Evolutionary conservation across 2,329 filamentous ascomycete genomes (phyloP), one percentile per base, ranked within the genome.

Genomic region (Clonostachys solani): DNA sequence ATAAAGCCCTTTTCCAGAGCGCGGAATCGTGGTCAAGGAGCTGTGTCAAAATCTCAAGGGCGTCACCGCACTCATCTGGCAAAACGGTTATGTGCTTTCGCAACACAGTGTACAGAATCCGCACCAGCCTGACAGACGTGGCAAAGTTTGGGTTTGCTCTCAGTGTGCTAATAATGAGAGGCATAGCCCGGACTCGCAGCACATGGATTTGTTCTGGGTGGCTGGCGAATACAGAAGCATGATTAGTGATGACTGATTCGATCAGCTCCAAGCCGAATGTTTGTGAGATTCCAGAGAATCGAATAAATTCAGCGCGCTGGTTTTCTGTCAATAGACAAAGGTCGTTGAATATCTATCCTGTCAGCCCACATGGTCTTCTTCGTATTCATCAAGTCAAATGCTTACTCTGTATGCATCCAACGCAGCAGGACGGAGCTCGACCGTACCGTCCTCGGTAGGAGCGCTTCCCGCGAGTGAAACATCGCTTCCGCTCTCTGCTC

Each of bases 251-350:
- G 45, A 96, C 84, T 1, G 90, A 92, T 66, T 96, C 92, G 56
- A 99, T 90, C 47, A 97, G 77, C 62, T 99, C 94, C 2, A 99
- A 71, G 6, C 91, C 89, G 56, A 95, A 94, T 1, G 88, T 86
- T 56, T 90, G 84, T 0, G 89, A 84, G 10, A 97, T 75, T 5
- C 82, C 81, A 12, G 87, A 84, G 57, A 94, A 88, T 33, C 84
- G 83, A 37, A 99, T 76, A 58, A 92, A 96, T 53, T 89, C 83
- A 5, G 92, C 84, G 38, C 85, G 84, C 56, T 94, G 87, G 34
- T 88, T 88, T 62, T 96, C 90, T 0, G 91, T 89, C 56, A 96
- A 74, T 43, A 95, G 78, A 56, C 91, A 96, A 8, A 99, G 77
- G 60, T 99, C 94, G 58, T 91, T 87, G 62, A 99, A 89, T 29